Conservation (phyloP, 768 basidiomycete species). For the Xanthoconium stramineum region DNA sequence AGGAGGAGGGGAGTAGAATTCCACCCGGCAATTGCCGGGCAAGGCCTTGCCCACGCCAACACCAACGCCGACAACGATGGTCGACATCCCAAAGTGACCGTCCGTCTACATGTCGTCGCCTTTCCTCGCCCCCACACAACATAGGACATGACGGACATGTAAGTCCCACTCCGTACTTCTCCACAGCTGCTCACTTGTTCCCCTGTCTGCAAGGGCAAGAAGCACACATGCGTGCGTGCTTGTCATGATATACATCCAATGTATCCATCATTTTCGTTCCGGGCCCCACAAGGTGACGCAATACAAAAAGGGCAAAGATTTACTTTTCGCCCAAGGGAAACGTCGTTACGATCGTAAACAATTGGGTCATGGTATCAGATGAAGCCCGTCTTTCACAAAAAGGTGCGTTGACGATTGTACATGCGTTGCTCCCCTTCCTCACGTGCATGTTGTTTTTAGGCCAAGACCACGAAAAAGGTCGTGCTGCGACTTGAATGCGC, state of each 20-base stretch:
- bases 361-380: conserved; percentile 99
- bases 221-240: conserved; percentile 81
- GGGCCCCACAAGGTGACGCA: conserved; percentile 99
- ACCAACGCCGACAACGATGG: neutral
- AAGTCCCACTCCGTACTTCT: conserved; percentile 36
- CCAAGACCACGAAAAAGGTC: conserved; percentile 99
- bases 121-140: conserved; percentile 6
- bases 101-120: conserved; percentile 2
- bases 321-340: conserved; percentile 97
- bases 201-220: conserved; percentile 91
- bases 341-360: conserved; percentile 99
- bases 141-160: conserved; percentile 95
- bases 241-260: neutral
- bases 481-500: conserved; percentile 98
- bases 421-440: neutral
- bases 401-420: conserved; percentile 40
- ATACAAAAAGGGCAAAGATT: conserved; percentile 99
- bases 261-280: neutral
- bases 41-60: neutral
- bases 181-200: conserved; percentile 2
- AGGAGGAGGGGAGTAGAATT: neutral
- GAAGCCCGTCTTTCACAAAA: conserved; percentile 99
- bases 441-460: conserved; percentile 41
- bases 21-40: neutral
- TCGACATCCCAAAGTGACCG: conserved; percentile 57